Evolutionary conservation across 805 yeast species (phyloP).

Genomic region (Candida ulmi): DNA sequence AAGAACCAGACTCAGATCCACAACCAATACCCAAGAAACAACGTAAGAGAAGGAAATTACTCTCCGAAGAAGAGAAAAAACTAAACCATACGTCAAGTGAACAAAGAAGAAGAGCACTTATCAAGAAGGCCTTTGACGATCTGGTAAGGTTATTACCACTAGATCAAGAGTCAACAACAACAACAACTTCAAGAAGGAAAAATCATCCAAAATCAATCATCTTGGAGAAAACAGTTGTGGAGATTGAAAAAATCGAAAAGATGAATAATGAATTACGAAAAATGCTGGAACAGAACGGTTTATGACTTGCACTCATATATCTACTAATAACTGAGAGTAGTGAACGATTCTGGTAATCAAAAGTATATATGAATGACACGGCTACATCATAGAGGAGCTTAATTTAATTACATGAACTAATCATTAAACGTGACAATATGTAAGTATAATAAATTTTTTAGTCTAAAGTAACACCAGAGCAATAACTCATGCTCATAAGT

Average conservation of each 20-base stretch:
- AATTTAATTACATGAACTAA: no score
- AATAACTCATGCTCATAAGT: no score
- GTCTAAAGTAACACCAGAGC: no score
- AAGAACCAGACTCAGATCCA: no score
- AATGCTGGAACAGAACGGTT: no score
- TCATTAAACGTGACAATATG: no score
- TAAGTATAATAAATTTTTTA: no score
- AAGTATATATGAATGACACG: no score
- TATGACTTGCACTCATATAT: no score
- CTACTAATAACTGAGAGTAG: no score
- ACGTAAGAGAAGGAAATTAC: slow-evolving; percentile 14
- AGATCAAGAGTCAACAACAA: neutral
- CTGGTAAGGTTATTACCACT: slow-evolving; percentile 15
- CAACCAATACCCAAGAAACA: slow-evolving; percentile 1
- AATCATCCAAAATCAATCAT: slow-evolving; percentile 18
- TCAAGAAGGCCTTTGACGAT: slow-evolving; percentile 20
- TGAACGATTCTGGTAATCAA: no score
- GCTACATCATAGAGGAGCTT: no score
- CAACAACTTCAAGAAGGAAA: slow-evolving; percentile 8
- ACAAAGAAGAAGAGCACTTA: slow-evolving; percentile 18
- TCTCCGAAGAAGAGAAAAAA: slow-evolving; percentile 23
- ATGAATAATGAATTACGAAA: slow-evolving; percentile 14
- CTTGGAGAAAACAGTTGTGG: slow-evolving; percentile 17
- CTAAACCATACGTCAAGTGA: slow-evolving; percentile 22
- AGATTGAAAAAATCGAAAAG: slow-evolving; percentile 12